A percentile compares a stretch with the other conserved stretches of the same genome.
phyloP scores from a whole-genome alignment of 169 alveolate genomes.

The Eimeria brunetti region DNA sequence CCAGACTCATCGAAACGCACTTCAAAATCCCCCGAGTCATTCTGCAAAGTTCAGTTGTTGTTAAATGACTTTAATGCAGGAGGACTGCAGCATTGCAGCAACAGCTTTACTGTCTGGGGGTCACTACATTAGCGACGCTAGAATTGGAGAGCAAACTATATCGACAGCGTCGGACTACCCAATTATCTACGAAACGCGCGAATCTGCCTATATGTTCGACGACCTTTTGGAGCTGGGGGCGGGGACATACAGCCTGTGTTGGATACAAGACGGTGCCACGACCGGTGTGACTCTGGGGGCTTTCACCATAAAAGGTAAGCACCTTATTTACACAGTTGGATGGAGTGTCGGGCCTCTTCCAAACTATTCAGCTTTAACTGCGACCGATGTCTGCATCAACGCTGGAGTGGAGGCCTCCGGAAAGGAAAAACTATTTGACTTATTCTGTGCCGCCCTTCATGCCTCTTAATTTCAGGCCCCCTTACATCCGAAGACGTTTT shows the following conservation, averaged over 20 bases:
- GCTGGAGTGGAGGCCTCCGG: not conserved
- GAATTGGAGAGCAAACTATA: not conserved
- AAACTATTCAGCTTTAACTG: not conserved
- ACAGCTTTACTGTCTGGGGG: conserved; percentile 41
- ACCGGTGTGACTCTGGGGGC: conserved; percentile 35
- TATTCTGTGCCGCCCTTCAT: not conserved
- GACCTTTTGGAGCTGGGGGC: conserved; percentile 36
- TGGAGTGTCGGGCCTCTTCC: not conserved
- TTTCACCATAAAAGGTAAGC: conserved; percentile 36
- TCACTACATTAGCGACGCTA: conserved; percentile 37
- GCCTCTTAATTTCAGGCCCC: conserved; percentile 33
- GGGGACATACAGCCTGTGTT: conserved; percentile 15
- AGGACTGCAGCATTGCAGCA: conserved; percentile 30
- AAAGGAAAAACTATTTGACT: not conserved
- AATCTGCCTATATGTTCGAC: conserved; percentile 52
- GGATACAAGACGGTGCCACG: conserved; percentile 30
- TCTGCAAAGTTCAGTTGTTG: not conserved
- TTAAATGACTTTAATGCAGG: conserved; percentile 6
- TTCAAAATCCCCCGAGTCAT: not conserved
- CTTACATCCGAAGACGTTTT: not conserved
- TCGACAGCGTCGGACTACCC: conserved; percentile 26
- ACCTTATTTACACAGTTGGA: not conserved
- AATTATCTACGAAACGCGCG: conserved; percentile 24
- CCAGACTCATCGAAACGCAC: not conserved
- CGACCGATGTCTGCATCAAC: not conserved